A percentile compares a stretch with the other conserved stretches of the same genome.
Evolutionary conservation across 192 early-diverging fungal species (phyloP).

Genomic region (Mortierella claussenii): DNA sequence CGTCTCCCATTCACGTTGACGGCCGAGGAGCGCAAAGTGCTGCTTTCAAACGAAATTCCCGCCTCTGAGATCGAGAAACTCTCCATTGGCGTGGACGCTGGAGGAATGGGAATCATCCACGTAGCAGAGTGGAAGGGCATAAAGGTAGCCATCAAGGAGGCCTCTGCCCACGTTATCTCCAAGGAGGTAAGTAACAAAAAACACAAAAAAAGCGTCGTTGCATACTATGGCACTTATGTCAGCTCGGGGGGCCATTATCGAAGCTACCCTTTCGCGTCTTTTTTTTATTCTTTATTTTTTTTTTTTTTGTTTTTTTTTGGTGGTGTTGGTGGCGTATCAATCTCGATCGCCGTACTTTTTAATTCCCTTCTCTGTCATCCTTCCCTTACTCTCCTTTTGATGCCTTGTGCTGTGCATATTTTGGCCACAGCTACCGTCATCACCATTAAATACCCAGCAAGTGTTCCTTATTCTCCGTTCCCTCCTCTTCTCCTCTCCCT

Average conservation of each 20-base stretch:
- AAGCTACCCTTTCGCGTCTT: neutral
- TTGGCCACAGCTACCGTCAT: no score
- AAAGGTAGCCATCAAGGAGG: slow-evolving; percentile 53
- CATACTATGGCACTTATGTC: neutral
- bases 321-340: neutral
- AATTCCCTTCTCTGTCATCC: no score
- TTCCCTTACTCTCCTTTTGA: no score
- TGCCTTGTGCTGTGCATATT: no score
- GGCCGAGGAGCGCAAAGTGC: slow-evolving; percentile 37
- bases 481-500: no score
- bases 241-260: no score
- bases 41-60: slow-evolving; percentile 47
- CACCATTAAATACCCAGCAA: no score
- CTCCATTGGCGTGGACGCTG: slow-evolving; percentile 43
- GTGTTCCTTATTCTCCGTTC: no score
- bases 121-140: slow-evolving; percentile 46
- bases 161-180: slow-evolving; percentile 27
- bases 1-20: slow-evolving; percentile 7
- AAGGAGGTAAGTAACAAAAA: slow-evolving; percentile 37
- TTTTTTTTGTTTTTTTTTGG: neutral
- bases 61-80: slow-evolving; percentile 44
- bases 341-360: no score
- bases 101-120: slow-evolving; percentile 52
- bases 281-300: neutral
- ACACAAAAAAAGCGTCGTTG: no score